Evolutionary conservation across 805 yeast genomes (phyloP).

Genomic region (Wickerhamomyces alni): DNA sequence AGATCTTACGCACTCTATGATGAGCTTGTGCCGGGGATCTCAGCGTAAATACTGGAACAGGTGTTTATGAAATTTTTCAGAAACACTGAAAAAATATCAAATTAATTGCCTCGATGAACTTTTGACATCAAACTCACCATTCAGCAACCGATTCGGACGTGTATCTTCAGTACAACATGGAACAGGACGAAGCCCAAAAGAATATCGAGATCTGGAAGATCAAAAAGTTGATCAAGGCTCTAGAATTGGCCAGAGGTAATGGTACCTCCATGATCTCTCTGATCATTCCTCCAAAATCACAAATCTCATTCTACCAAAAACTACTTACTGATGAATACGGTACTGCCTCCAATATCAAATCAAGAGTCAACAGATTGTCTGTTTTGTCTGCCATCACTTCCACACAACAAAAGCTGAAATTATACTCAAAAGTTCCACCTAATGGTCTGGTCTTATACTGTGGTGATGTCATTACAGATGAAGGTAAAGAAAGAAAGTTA

Average conservation of each 20-base stretch:
- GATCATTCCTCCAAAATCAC: conserved; percentile 93
- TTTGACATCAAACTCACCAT: no score
- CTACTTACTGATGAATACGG: conserved; percentile 98
- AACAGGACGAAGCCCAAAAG: conserved; percentile 78
- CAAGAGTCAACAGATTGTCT: conserved; percentile 93
- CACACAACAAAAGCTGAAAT: conserved; percentile 92
- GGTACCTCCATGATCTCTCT: conserved; percentile 99
- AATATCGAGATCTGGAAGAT: conserved; percentile 99
- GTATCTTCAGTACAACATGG: conserved; percentile 15
- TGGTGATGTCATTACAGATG: conserved; percentile 96
- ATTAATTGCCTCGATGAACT: no score
- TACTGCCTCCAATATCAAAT: conserved; percentile 96
- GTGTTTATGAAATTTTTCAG: not conserved
- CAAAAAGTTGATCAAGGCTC: conserved; percentile 84
- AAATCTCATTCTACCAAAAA: conserved; percentile 79
- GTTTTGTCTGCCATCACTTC: conserved; percentile 96
- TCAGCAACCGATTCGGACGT: no score
- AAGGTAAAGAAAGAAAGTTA: conserved; percentile 95
- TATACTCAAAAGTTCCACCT: conserved; percentile 84
- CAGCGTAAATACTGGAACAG: not conserved
- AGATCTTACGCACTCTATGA: no score
- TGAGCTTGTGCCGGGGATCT: no score
- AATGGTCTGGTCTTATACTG: conserved; percentile 96
- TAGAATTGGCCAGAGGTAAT: conserved; percentile 92
- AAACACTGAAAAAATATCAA: no score